A percentile compares a stretch with the other conserved stretches of the same genome.
Evolutionary conservation across 2,329 filamentous ascomycete genomes (phyloP).

Genomic region (Endoconidiophora laricicola): DNA sequence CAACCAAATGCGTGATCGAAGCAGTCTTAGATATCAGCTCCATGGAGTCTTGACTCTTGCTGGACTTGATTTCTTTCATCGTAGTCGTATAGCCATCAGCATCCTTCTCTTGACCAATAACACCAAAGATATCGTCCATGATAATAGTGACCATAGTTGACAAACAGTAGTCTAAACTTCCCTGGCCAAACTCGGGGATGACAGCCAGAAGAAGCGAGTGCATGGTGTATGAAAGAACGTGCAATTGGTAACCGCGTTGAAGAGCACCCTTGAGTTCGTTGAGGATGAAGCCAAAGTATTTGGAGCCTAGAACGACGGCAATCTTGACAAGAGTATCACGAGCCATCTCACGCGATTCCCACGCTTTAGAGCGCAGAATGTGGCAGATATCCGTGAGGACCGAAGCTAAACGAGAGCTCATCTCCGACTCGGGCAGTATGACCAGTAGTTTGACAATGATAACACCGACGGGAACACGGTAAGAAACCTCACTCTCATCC

Average conservation of each 20-base stretch:
- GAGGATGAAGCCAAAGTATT: conserved; percentile 81
- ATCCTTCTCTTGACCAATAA: conserved; percentile 87
- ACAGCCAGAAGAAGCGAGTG: conserved; percentile 74
- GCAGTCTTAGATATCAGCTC: conserved; percentile 75
- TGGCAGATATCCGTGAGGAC: conserved; percentile 86
- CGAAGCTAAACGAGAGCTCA: conserved; percentile 59
- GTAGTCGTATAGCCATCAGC: conserved; percentile 87
- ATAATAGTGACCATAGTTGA: conserved; percentile 63
- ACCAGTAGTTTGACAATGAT: conserved; percentile 78
- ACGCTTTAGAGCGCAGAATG: conserved; percentile 74
- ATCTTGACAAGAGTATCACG: conserved; percentile 78
- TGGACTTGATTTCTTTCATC: conserved; percentile 96
- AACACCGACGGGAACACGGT: conserved; percentile 77
- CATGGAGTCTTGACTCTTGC: conserved; percentile 96
- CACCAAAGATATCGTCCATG: conserved; percentile 95
- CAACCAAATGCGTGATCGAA: conserved; percentile 55
- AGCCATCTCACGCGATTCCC: conserved; percentile 80
- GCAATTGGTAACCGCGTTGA: conserved; percentile 75
- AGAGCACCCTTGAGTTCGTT: conserved; percentile 76
- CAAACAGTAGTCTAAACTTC: conserved; percentile 80
- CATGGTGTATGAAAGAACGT: conserved; percentile 87
- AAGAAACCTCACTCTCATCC: conserved; percentile 83
- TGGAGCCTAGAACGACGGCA: conserved; percentile 59
- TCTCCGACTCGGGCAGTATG: conserved; percentile 55
- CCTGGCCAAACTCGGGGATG: conserved; percentile 55